Conservation (phyloP, 306 rosid genomes). For the Prunus campanulata region DNA sequence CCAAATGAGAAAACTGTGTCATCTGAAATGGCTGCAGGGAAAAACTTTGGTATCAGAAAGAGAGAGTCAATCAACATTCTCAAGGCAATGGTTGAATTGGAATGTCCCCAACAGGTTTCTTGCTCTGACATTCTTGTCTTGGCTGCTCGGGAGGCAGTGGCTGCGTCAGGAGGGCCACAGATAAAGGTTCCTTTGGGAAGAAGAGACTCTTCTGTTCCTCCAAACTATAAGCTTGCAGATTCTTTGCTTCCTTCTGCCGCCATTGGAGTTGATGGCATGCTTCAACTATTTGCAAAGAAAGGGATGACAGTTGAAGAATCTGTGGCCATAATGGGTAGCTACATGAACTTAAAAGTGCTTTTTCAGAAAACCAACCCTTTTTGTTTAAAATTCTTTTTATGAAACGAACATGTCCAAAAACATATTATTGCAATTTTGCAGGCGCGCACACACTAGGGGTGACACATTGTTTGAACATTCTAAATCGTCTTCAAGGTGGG, state of each 20-base stretch:
- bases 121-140: conserved; percentile 36
- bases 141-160: conserved; percentile 38
- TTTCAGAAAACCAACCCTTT: background rate
- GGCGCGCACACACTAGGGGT: conserved; percentile 34
- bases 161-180: conserved; percentile 27
- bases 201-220: conserved; percentile 19
- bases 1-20: background rate
- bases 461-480: conserved; percentile 29
- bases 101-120: conserved; percentile 34
- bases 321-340: conserved; percentile 28
- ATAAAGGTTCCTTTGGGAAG: conserved; percentile 35
- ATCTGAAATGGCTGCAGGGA: conserved; percentile 25
- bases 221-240: conserved; percentile 27
- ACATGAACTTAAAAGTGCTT: background rate
- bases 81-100: conserved; percentile 24
- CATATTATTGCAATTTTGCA: background rate
- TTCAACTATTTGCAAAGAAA: conserved; percentile 25
- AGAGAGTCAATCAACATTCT: conserved; percentile 21
- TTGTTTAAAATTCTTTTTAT: background rate
- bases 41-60: conserved; percentile 27
- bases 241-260: conserved; percentile 22
- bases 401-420: background rate
- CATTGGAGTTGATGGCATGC: conserved; percentile 27
- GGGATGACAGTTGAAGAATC: conserved; percentile 36
- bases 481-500: conserved; percentile 18